Evolutionary conservation across 352 stramenopile genomes (phyloP).

Genomic region (Pythium scleroteichum): DNA sequence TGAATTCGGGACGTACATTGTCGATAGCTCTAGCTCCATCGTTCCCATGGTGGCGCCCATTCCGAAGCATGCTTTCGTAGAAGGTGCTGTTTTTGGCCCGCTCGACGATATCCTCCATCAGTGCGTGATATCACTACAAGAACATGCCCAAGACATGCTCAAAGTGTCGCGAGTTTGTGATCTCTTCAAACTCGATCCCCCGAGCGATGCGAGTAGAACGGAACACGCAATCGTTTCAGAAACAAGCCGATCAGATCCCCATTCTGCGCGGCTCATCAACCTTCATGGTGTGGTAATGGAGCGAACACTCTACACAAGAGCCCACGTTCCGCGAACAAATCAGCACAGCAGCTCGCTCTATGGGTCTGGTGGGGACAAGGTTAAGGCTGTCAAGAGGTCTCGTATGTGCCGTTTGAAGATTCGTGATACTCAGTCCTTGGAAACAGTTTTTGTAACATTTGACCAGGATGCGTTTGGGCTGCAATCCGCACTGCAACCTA

Average conservation of each 20-base stretch:
- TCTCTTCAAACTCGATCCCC: slow-evolving; percentile 14
- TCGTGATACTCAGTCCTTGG: slow-evolving; percentile 42
- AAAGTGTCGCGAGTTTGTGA: background rate
- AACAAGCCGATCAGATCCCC: slow-evolving; percentile 2
- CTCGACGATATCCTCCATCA: background rate
- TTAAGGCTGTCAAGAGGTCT: background rate
- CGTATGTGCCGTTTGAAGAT: slow-evolving; percentile 32
- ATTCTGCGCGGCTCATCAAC: slow-evolving; percentile 21
- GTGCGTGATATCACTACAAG: slow-evolving; percentile 2
- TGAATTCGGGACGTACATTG: no score
- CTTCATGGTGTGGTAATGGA: slow-evolving; percentile 18
- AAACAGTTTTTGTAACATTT: slow-evolving; percentile 51
- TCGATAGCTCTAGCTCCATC: background rate
- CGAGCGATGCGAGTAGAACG: background rate
- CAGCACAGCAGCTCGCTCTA: background rate
- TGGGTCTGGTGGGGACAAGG: no score
- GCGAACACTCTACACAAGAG: slow-evolving; percentile 16
- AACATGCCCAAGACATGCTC: background rate
- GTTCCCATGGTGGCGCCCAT: background rate
- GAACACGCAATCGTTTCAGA: background rate
- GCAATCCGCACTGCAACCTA: slow-evolving; percentile 31
- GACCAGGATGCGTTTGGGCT: slow-evolving; percentile 47
- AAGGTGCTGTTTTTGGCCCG: background rate
- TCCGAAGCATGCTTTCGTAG: slow-evolving; percentile 2
- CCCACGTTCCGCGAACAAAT: background rate